Conservation (phyloP, 352 stramenopile species). For the Globisporangium perplexum region DNA sequence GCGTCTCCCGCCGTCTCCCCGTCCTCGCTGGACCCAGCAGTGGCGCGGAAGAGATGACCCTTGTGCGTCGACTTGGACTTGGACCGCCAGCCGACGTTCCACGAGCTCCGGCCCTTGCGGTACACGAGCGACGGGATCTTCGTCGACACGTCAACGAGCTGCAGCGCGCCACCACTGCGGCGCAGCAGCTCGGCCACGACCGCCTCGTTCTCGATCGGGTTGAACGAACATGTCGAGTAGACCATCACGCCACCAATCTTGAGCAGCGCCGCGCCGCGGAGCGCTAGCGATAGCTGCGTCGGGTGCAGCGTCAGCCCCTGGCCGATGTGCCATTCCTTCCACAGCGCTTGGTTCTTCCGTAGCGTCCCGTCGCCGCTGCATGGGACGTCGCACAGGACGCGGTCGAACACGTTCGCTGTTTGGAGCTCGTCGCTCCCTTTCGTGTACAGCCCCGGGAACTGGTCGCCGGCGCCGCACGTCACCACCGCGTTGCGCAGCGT, state of each 20-base stretch:
- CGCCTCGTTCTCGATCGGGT: slow-evolving; percentile 98
- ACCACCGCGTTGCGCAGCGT: slow-evolving; percentile 86
- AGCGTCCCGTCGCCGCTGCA: slow-evolving; percentile 98
- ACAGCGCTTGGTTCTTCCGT: slow-evolving; percentile 95
- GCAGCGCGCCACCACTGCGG: slow-evolving; percentile 74
- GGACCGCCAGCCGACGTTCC: slow-evolving; percentile 80
- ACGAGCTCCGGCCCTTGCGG: slow-evolving; percentile 47
- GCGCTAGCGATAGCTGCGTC: slow-evolving; percentile 91
- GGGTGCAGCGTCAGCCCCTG: slow-evolving; percentile 90
- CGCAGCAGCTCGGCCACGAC: slow-evolving; percentile 95
- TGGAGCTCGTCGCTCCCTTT: slow-evolving; percentile 21
- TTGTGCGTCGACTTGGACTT: slow-evolving; percentile 86
- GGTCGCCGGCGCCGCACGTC: slow-evolving; percentile 90
- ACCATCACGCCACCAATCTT: slow-evolving; percentile 91
- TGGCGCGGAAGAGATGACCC: slow-evolving; percentile 56
- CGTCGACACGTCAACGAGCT: slow-evolving; percentile 84
- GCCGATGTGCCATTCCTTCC: slow-evolving; percentile 92
- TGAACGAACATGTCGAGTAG: slow-evolving; percentile 97
- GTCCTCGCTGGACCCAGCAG: slow-evolving; percentile 8
- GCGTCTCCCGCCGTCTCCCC: neutral
- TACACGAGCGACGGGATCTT: slow-evolving; percentile 51
- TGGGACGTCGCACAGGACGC: slow-evolving; percentile 97
- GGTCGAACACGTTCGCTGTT: slow-evolving; percentile 93
- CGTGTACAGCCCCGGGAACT: slow-evolving; percentile 90
- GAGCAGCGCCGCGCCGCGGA: slow-evolving; percentile 87